These are phyloP conservation scores for Cercospora janseana DNA, from an alignment of 2,329 filamentous ascomycete species.

Conservation along the genomic window DNA sequence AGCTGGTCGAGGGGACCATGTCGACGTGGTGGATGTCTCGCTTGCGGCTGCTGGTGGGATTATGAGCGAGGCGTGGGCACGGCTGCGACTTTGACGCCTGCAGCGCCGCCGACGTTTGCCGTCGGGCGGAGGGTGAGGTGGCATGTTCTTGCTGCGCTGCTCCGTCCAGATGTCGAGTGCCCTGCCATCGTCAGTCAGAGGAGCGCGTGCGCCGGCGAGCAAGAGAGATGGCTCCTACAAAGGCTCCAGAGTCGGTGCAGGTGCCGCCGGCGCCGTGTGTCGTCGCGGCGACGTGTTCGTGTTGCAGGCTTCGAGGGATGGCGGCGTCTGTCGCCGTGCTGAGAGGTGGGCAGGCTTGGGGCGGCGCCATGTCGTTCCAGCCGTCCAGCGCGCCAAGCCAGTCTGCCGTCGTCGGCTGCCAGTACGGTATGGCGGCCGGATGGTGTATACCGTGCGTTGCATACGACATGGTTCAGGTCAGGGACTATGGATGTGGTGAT, in stretches of 20 bases:
- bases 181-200: slow-evolving; percentile 27
- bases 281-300: slow-evolving; percentile 13
- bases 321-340: slow-evolving; percentile 3
- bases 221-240: slow-evolving; percentile 25
- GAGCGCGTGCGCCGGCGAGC: slow-evolving; percentile 17
- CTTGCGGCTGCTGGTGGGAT: slow-evolving; percentile 28
- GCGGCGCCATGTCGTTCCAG: slow-evolving; percentile 5
- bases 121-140: background rate
- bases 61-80: background rate
- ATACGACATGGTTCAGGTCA: slow-evolving; percentile 16
- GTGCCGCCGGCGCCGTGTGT: slow-evolving; percentile 10
- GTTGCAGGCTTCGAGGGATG: slow-evolving; percentile 20
- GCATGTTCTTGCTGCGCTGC: background rate
- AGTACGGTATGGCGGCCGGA: slow-evolving; percentile 13
- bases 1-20: slow-evolving; percentile 27
- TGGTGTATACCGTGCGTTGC: slow-evolving; percentile 9
- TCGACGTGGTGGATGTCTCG: slow-evolving; percentile 27
- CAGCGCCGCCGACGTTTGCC: slow-evolving; percentile 19
- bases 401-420: slow-evolving; percentile 4
- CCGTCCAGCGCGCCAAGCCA: slow-evolving; percentile 10
- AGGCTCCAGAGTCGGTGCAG: slow-evolving; percentile 16
- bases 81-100: slow-evolving; percentile 7
- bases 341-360: slow-evolving; percentile 7
- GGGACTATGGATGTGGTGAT: background rate
- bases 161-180: slow-evolving; percentile 17